phyloP scores from a whole-genome alignment of 2,329 filamentous ascomycete genomes.

The Cladosporium sp. region DNA sequence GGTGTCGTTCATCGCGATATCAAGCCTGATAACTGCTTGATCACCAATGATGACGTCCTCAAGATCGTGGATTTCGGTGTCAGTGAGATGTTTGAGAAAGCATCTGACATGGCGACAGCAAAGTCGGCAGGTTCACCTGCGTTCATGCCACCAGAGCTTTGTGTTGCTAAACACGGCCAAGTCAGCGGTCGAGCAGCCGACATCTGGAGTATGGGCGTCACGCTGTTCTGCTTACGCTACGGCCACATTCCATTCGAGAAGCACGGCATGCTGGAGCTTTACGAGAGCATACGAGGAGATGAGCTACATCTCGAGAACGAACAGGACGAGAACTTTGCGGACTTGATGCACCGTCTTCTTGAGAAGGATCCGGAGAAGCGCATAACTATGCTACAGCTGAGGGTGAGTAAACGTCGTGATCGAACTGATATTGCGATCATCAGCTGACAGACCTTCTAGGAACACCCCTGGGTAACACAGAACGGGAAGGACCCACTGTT shows the following conservation, averaged over 20 bases:
- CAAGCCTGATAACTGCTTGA: constrained; percentile 92
- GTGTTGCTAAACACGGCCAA: constrained; percentile 79
- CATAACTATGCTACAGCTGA: constrained; percentile 77
- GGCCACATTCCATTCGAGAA: constrained; percentile 85
- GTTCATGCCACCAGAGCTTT: constrained; percentile 91
- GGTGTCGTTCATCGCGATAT: constrained; percentile 95
- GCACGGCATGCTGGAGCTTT: constrained; percentile 77
- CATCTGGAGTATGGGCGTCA: constrained; percentile 98
- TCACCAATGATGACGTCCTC: constrained; percentile 88
- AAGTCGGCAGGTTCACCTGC: constrained; percentile 95
- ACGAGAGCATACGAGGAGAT: constrained; percentile 80
- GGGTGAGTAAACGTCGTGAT: constrained; percentile 59
- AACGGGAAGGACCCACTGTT: constrained; percentile 75
- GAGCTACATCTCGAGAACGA: constrained; percentile 62
- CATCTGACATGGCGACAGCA: constrained; percentile 80
- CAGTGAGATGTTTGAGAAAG: constrained; percentile 95
- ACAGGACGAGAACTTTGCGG: constrained; percentile 67
- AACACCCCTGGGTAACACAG: constrained; percentile 91
- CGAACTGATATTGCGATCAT: constrained; percentile 4
- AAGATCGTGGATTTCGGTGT: constrained; percentile 99
- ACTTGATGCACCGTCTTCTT: constrained; percentile 72
- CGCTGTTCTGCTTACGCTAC: constrained; percentile 88
- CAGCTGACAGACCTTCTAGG: constrained; percentile 51
- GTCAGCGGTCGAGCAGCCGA: constrained; percentile 88
- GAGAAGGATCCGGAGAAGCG: constrained; percentile 83